These are phyloP conservation scores for Tinospora cordifolia DNA, from an alignment of 164 flowering plant genomes.

Conservation along the genomic window DNA sequence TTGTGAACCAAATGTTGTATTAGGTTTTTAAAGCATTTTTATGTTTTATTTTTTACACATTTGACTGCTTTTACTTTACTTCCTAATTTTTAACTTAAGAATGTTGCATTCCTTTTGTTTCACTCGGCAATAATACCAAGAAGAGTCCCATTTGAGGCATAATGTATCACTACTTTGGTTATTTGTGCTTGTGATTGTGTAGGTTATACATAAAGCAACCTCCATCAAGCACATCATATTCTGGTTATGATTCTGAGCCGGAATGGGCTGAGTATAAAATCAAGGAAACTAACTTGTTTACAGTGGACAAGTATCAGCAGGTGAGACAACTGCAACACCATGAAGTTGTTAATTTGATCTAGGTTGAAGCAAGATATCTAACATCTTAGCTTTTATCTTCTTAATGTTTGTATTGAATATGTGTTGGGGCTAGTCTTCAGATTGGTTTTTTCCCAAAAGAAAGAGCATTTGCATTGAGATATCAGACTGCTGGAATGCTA, in stretches of 20 bases:
- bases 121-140: not conserved
- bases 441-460: slow-evolving; percentile 76
- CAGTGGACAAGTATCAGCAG: slow-evolving; percentile 95
- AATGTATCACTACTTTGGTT: not conserved
- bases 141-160: slow-evolving; percentile 2
- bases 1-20: no score
- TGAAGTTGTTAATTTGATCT: not conserved
- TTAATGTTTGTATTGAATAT: slow-evolving; percentile 23
- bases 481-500: slow-evolving; percentile 94
- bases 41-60: not conserved
- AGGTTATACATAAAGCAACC: slow-evolving; percentile 89
- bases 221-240: slow-evolving; percentile 42
- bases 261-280: slow-evolving; percentile 97
- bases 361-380: not conserved
- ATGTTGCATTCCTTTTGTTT: not conserved
- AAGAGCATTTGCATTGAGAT: slow-evolving; percentile 79
- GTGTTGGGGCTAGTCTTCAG: slow-evolving; percentile 59
- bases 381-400: not conserved
- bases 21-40: not conserved
- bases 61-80: not conserved
- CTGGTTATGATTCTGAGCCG: slow-evolving; percentile 42
- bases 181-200: slow-evolving; percentile 5
- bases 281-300: slow-evolving; percentile 91
- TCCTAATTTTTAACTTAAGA: not conserved
- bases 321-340: slow-evolving; percentile 33